Evolutionary conservation across 106 monocot genomes (phyloP).

Genomic region (Phalaenopsis aphrodite): DNA sequence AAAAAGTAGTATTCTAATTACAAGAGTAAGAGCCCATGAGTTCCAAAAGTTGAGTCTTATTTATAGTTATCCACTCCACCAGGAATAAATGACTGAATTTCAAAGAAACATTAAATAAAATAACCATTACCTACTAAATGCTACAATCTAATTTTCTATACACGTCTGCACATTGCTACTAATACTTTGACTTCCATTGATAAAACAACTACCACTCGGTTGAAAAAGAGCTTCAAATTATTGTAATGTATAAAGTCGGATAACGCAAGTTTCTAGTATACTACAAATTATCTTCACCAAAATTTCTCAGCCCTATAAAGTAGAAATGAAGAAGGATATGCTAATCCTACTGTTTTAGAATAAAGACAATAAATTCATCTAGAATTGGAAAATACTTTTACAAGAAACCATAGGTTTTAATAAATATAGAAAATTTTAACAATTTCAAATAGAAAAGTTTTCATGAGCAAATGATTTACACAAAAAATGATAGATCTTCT

Average conservation of each 20-base stretch:
- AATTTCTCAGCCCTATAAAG: not conserved
- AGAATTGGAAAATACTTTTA: not conserved
- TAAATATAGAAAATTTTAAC: not conserved
- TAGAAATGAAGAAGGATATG: not conserved
- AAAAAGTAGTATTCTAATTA: too few species aligned
- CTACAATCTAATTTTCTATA: not conserved
- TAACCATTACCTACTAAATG: not conserved
- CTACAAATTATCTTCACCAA: too few species aligned
- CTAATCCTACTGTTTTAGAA: not conserved
- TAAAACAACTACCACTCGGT: not conserved
- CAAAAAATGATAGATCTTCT: not conserved
- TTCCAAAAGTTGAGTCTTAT: too few species aligned
- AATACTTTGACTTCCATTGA: not conserved
- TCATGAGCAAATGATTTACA: not conserved
- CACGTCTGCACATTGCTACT: not conserved
- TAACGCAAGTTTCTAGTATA: not conserved
- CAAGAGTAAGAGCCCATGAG: too few species aligned
- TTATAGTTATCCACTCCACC: too few species aligned
- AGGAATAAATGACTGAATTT: not conserved
- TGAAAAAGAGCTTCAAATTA: not conserved
- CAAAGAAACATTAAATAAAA: not conserved
- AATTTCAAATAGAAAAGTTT: not conserved
- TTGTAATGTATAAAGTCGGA: not conserved
- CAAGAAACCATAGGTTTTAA: not conserved
- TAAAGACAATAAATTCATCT: not conserved